phyloP scores from a whole-genome alignment of 495 filamentous ascomycete genomes.

The Neurospora tetrasperma region DNA sequence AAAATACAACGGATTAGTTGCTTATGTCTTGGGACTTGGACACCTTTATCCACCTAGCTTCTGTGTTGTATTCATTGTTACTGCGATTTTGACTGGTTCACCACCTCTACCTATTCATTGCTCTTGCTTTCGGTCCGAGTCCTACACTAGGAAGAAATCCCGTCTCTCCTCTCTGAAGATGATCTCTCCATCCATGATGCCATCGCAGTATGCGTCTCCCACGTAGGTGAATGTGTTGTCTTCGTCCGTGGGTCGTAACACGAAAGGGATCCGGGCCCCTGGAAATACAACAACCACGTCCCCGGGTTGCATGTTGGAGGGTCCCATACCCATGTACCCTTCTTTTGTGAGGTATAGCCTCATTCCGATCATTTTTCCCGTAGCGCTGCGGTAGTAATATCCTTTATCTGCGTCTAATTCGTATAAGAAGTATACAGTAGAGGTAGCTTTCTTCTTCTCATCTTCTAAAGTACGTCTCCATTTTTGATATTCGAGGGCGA shows the following conservation, averaged over 20 bases:
- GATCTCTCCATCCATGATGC: conserved; percentile 14
- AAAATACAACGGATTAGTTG: too few relatives aligned
- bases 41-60: too few relatives aligned
- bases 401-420: too few relatives aligned
- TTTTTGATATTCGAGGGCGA: neutral
- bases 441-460: neutral
- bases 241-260: neutral
- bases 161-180: neutral
- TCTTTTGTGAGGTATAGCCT: conserved; percentile 4
- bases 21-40: too few relatives aligned
- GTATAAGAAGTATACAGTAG: neutral
- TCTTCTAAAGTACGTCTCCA: neutral
- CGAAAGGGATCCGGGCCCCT: conserved; percentile 6
- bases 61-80: too few relatives aligned
- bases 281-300: conserved; percentile 5
- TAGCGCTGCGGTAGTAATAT: neutral
- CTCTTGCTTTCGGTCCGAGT: too few relatives aligned
- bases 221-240: neutral
- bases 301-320: neutral
- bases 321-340: conserved; percentile 7
- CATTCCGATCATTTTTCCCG: neutral
- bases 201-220: conserved; percentile 9
- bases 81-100: too few relatives aligned
- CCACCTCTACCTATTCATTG: too few relatives aligned
- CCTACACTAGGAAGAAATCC: neutral